Base-by-base conservation (phyloP, 192 early-diverging fungal species). In the Spizellomyces sp. region DNA sequence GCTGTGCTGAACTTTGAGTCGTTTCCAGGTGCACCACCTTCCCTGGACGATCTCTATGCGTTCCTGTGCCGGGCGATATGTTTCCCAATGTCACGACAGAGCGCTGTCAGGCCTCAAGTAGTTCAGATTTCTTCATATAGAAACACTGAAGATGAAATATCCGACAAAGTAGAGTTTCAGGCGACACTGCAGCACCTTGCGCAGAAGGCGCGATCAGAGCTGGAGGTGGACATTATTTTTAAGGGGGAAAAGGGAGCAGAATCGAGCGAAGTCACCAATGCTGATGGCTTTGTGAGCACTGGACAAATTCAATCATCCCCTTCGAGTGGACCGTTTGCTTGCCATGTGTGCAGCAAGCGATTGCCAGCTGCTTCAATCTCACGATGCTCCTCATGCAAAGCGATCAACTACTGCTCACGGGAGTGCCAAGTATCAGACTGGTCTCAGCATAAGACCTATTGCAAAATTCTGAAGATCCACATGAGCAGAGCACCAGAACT, bases 51-150 rank as follows among this genome's bases (percentile, higher is more conserved):
- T 45, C 44, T 64, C 4, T 64, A 64, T 45, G 9, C 63, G 9
- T n/a, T 64, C 10, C 9, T 64, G 10, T 64, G 63, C 45, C 21
- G 63, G 47, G 63, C 63, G 36, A 45, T 64, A 10, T 9, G 9
- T n/a, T 64, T 64, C 21, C 63, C 63, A 22, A 64, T 64, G 63
- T 64, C 63, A 9, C 21, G 63, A 15, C 21, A 64, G 47, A 45
- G 3, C n/a, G 27, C 63, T 14, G 45, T 2, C 36, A 22, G 45
- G 47, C 63, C 63, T 2, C 12, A 19, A n/a, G 12, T 12, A n/a
- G 50, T 54, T 19, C 14, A 54, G 17, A 19, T 12, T n/a, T n/a
- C 50, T 19, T 54, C 50, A n/a, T 4, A 54, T 19, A 36, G 27
- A 0, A 36, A 36, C 27, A 17, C 10, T 1, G 59, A 61, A 22